Conservation (phyloP, 2,329 filamentous ascomycete genomes). For the Phaeoacremonium minimum region DNA sequence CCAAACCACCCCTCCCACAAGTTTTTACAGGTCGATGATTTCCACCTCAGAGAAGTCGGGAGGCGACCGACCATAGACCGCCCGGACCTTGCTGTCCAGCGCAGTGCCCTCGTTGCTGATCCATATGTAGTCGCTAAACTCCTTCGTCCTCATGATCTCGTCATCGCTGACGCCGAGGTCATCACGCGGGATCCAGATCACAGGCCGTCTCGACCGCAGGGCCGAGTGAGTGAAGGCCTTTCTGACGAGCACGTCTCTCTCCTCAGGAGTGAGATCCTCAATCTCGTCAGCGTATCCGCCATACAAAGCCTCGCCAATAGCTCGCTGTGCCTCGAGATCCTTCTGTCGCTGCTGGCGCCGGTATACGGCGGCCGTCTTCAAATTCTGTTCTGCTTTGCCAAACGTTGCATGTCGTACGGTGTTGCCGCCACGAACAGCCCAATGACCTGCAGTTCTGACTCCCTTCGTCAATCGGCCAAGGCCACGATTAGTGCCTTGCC, state of each 20-base stretch:
- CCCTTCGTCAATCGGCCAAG: slow-evolving; percentile 24
- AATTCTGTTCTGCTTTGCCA: slow-evolving; percentile 31
- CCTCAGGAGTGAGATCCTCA: slow-evolving; percentile 86
- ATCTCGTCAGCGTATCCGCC: slow-evolving; percentile 87
- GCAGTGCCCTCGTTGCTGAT: slow-evolving; percentile 92
- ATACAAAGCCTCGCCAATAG: slow-evolving; percentile 77
- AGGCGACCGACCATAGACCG: slow-evolving; percentile 79
- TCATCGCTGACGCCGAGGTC: slow-evolving; percentile 88
- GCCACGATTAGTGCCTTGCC: slow-evolving; percentile 5
- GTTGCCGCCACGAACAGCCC: slow-evolving; percentile 44
- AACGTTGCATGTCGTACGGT: slow-evolving; percentile 41
- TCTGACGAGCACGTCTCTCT: slow-evolving; percentile 78
- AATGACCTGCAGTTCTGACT: slow-evolving; percentile 41
- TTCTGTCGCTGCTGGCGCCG: slow-evolving; percentile 43
- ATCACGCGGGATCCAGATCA: slow-evolving; percentile 91
- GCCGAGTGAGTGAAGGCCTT: slow-evolving; percentile 91
- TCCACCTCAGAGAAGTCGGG: slow-evolving; percentile 89
- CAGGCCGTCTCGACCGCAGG: slow-evolving; percentile 76
- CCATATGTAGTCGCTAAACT: slow-evolving; percentile 78
- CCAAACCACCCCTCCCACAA: no score
- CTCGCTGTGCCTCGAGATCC: slow-evolving; percentile 68
- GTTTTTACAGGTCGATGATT: slow-evolving; percentile 74
- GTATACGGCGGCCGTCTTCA: slow-evolving; percentile 41
- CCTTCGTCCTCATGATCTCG: slow-evolving; percentile 74
- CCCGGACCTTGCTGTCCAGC: slow-evolving; percentile 75